Conservation (phyloP, 1,139 yeast species). For the Suhomyces taliae region DNA sequence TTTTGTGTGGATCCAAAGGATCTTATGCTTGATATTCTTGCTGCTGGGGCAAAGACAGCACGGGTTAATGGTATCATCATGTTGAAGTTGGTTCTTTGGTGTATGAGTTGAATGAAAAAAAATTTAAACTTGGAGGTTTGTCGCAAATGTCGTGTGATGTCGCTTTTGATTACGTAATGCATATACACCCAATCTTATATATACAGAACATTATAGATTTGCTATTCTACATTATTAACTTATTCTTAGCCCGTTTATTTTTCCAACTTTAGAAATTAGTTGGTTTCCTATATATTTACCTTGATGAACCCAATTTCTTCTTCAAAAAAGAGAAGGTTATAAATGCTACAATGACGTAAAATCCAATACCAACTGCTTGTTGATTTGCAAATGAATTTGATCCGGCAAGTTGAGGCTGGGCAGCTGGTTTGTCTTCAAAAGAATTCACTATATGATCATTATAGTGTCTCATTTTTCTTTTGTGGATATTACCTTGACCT, state of each 20-base stretch:
- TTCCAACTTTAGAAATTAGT: background rate
- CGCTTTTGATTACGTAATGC: background rate
- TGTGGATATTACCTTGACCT: constrained; percentile 6
- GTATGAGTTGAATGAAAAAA: constrained; percentile 2
- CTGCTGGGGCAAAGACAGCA: constrained; percentile 1
- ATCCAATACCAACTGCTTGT: constrained; percentile 18
- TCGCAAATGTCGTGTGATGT: constrained; percentile 5
- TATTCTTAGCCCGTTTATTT: background rate
- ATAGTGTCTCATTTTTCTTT: constrained; percentile 2
- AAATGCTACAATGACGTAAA: constrained; percentile 18
- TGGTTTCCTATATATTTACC: background rate
- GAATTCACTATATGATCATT: background rate
- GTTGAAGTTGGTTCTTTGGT: background rate
- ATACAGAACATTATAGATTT: too few relatives aligned
- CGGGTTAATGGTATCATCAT: constrained; percentile 6
- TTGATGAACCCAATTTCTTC: constrained; percentile 7
- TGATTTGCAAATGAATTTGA: constrained; percentile 7
- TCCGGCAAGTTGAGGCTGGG: background rate
- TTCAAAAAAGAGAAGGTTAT: constrained; percentile 18
- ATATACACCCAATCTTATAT: background rate
- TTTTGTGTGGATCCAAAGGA: constrained; percentile 14
- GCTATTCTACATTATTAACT: background rate
- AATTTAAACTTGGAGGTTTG: constrained; percentile 4
- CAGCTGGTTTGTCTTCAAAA: background rate
- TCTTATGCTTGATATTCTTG: constrained; percentile 11